Percentiles rank a stretch among this genome's conserved stretches.
Conservation (phyloP, 805 yeast species). For the Candida methanosorbosa region DNA sequence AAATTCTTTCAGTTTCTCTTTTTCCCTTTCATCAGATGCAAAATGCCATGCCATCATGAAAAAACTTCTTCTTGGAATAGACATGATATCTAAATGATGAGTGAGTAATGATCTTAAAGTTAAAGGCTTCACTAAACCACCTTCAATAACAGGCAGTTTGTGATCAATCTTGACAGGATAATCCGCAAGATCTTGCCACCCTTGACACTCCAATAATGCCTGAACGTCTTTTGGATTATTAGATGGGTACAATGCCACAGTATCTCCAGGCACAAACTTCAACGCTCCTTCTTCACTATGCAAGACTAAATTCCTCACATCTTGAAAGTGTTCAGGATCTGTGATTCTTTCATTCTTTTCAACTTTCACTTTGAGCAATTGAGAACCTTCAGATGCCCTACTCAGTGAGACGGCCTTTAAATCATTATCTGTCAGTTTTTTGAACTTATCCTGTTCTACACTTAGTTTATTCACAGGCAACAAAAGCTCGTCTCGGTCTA, state of each 20-base stretch:
- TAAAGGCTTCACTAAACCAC: constrained; percentile 50
- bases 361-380: constrained; percentile 33
- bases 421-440: constrained; percentile 21
- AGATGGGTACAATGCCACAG: constrained; percentile 65
- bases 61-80: constrained; percentile 80
- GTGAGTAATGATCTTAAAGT: constrained; percentile 68
- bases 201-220: constrained; percentile 55
- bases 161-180: constrained; percentile 33
- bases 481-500: constrained; percentile 27
- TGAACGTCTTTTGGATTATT: constrained; percentile 62
- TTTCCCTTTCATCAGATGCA: constrained; percentile 64
- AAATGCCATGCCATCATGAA: constrained; percentile 71
- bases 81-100: constrained; percentile 72
- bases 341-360: constrained; percentile 55
- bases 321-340: constrained; percentile 72
- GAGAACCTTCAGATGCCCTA: constrained; percentile 12
- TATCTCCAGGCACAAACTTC: constrained; percentile 69
- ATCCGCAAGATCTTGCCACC: constrained; percentile 71
- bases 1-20: constrained; percentile 69
- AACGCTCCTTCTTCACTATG: constrained; percentile 19
- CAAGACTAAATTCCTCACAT: constrained; percentile 60
- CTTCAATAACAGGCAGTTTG: constrained; percentile 34
- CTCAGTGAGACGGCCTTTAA: constrained; percentile 19
- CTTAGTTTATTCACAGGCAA: constrained; percentile 26
- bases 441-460: constrained; percentile 20